These are phyloP conservation scores for Botryotinia convoluta DNA, from an alignment of 2,329 filamentous ascomycete genomes.

Conservation along the genomic window DNA sequence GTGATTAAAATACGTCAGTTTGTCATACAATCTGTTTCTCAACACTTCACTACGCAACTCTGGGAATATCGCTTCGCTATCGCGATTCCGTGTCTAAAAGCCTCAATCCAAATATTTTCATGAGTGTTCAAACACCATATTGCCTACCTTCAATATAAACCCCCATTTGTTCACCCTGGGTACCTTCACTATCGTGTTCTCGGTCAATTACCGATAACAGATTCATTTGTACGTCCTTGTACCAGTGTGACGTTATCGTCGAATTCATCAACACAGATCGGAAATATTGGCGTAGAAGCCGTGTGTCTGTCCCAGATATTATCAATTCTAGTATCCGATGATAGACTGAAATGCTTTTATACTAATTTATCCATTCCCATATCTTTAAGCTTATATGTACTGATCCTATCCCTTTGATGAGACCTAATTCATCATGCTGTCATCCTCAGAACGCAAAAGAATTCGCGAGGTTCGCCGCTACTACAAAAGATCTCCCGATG, in stretches of 20 bases:
- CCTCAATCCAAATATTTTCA: background rate
- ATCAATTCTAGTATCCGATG: background rate
- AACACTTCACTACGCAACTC: background rate
- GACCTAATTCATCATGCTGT: conserved; percentile 6
- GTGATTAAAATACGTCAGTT: conserved; percentile 8
- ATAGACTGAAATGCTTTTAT: conserved; percentile 2
- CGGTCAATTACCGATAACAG: conserved; percentile 1
- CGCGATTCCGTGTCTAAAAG: conserved; percentile 1
- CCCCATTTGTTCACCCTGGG: background rate
- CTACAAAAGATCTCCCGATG: conserved; percentile 15
- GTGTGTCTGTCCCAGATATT: background rate
- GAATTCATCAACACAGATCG: background rate
- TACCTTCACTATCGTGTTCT: background rate
- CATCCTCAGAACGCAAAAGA: conserved; percentile 11
- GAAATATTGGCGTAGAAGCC: background rate
- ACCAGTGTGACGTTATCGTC: background rate
- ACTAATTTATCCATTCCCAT: background rate
- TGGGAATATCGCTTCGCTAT: background rate
- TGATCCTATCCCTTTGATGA: background rate
- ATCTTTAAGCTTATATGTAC: background rate
- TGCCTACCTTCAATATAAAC: background rate
- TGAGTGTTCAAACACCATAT: background rate
- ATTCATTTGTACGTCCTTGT: background rate
- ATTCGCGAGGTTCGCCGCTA: conserved; percentile 20
- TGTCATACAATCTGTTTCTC: background rate